Conservation (phyloP, 2,329 filamentous ascomycete species). For the Dissoconium aciculare region DNA sequence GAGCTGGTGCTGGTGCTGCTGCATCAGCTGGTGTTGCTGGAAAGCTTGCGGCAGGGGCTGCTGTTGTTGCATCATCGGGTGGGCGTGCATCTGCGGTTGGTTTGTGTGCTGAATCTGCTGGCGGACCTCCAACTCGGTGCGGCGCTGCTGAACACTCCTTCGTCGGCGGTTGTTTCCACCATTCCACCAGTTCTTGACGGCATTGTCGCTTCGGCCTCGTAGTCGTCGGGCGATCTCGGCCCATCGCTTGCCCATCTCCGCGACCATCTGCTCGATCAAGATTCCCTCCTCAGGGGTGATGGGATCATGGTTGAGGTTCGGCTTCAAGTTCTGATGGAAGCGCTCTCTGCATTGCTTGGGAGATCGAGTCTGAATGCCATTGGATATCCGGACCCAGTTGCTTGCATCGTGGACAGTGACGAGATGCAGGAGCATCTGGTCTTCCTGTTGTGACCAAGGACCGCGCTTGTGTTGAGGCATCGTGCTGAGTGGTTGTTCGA, state of each 20-base stretch:
- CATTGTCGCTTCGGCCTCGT: constrained; percentile 78
- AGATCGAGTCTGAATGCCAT: constrained; percentile 59
- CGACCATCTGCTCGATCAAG: constrained; percentile 63
- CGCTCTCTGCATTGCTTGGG: constrained; percentile 92
- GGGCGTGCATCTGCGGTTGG: constrained; percentile 14
- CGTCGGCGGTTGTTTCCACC: constrained; percentile 71
- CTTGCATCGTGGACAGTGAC: constrained; percentile 57
- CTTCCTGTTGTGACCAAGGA: constrained; percentile 70
- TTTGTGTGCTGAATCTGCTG: constrained; percentile 14
- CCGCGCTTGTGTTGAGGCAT: constrained; percentile 52
- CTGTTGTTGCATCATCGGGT: constrained; percentile 11
- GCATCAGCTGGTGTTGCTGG: constrained; percentile 10
- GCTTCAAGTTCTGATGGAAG: constrained; percentile 82
- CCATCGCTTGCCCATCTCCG: constrained; percentile 72
- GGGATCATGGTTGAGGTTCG: constrained; percentile 64
- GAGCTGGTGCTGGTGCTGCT: constrained; percentile 15
- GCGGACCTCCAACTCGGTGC: constrained; percentile 21
- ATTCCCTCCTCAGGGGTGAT: constrained; percentile 62
- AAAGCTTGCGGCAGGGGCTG: constrained; percentile 16
- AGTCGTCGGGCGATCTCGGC: constrained; percentile 78
- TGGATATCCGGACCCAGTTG: constrained; percentile 83
- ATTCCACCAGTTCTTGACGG: constrained; percentile 98
- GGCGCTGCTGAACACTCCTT: constrained; percentile 26
- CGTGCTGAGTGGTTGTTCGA: constrained; percentile 3
- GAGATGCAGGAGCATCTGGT: constrained; percentile 53